Base-by-base conservation (phyloP, 2,329 filamentous ascomycete species). In the Rasamsonia emersonii region DNA sequence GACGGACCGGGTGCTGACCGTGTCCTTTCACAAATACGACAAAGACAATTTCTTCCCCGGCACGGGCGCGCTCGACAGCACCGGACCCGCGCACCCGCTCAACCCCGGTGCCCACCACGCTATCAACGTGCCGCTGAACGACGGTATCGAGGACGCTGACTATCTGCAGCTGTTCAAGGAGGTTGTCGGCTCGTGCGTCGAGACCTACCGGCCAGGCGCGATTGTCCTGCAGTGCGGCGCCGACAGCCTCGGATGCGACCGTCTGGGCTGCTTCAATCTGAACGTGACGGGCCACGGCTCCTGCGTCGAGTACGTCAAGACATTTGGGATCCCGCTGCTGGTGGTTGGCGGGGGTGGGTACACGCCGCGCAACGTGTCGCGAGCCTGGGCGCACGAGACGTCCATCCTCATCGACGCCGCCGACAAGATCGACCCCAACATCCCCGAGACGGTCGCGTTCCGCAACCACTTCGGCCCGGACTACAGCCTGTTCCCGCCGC, bases 21-120 rank as follows among this genome's bases (percentile, higher is more conserved):
- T 93, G 21, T 93, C 86, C 18, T 95, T 94, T 59, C 91, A 98
- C 68, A 95, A 96, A 59, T 96, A 91, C 61, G 88, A 93, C 49
- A 84, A 79, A 42, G 70, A 74, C 35, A 67, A 70, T 21, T 95
- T 93, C 67, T 95, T 94, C 58, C 88, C 88, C 1, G 88, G 86
- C 34, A 94, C 88, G 0, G 88, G 88, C n/a, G 79, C 75, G 9
- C 75, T 91, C 26, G 79, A 88, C 41, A 82, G 86, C 57, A 93
- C 85, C 31, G 88, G 88, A 0, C 86, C 86, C 1, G 74, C 77
- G 47, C 82, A 82, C 53, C 82, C 86, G 39, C 75, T 82, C 40
- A 95, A 94, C 53, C 78, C 84, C 1, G 88, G 88, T 30, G 83
- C 86, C 15, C 86, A 93, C 56, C 86, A 94, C 56, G 77, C 85